These are phyloP conservation scores for Neurospora cerealis DNA, from an alignment of 495 filamentous ascomycete genomes.

Conservation along the genomic window DNA sequence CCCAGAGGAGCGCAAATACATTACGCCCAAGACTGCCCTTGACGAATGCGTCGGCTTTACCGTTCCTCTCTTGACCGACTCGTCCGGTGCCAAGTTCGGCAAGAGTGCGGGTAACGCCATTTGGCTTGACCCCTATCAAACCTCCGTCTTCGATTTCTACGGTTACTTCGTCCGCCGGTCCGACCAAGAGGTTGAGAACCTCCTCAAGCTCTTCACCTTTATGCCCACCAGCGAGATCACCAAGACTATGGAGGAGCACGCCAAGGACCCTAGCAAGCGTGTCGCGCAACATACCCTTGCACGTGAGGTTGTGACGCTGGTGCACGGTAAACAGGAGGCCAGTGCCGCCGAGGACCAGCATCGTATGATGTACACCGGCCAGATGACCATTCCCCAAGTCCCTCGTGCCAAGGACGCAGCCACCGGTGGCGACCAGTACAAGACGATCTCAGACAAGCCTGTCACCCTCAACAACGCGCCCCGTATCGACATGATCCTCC, in stretches of 20 bases:
- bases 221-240: slow-evolving; percentile 57
- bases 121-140: slow-evolving; percentile 80
- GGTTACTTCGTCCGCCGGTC: slow-evolving; percentile 75
- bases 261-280: slow-evolving; percentile 53
- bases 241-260: slow-evolving; percentile 55
- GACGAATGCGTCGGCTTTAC: slow-evolving; percentile 72
- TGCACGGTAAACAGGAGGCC: slow-evolving; percentile 59
- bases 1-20: slow-evolving; percentile 9
- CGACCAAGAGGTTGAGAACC: slow-evolving; percentile 66
- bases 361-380: slow-evolving; percentile 36
- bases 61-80: slow-evolving; percentile 76
- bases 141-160: slow-evolving; percentile 77
- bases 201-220: slow-evolving; percentile 89
- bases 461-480: slow-evolving; percentile 41
- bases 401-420: background rate
- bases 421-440: slow-evolving; percentile 1
- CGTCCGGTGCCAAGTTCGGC: slow-evolving; percentile 83
- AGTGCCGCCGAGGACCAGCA: slow-evolving; percentile 48
- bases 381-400: background rate
- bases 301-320: slow-evolving; percentile 63
- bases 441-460: slow-evolving; percentile 15
- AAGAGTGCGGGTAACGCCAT: slow-evolving; percentile 93
- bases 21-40: slow-evolving; percentile 18
- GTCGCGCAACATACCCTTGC: slow-evolving; percentile 76
- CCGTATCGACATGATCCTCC: slow-evolving; percentile 49